phyloP scores from a whole-genome alignment of 2,329 filamentous ascomycete species.

The Colletotrichum noveboracense region DNA sequence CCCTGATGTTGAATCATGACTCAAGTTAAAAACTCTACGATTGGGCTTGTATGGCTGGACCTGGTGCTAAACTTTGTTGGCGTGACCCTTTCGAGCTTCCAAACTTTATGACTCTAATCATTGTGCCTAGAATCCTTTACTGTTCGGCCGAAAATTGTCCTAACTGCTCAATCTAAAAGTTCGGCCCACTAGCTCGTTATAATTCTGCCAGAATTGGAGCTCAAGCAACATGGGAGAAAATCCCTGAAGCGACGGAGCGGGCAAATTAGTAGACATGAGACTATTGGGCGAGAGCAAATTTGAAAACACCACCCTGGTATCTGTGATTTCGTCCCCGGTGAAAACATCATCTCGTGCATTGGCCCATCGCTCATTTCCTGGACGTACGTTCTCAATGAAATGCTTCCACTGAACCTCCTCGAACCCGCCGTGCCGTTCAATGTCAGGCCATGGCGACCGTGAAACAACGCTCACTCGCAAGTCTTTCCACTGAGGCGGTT shows the following conservation, averaged over 20 bases:
- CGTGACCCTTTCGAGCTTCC: not conserved
- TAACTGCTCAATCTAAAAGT: too few species aligned
- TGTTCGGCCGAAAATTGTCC: too few species aligned
- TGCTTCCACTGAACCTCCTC: rapidly evolving
- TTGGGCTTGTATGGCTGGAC: not conserved
- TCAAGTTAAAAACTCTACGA: not conserved
- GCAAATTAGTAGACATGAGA: too few species aligned
- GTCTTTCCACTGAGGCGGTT: not conserved
- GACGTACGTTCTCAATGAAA: not conserved
- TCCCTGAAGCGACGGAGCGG: too few species aligned
- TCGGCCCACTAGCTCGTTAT: too few species aligned
- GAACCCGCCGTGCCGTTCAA: not conserved
- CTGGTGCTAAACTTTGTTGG: not conserved
- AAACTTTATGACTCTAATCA: not conserved
- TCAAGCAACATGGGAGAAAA: too few species aligned
- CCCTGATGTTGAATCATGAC: not conserved
- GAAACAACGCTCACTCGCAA: not conserved
- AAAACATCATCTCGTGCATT: too few species aligned
- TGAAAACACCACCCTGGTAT: not conserved
- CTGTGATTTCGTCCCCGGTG: not conserved
- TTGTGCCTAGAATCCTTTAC: too few species aligned
- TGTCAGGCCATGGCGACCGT: not conserved
- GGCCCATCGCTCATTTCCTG: too few species aligned
- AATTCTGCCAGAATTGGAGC: too few species aligned
- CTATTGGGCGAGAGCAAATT: too few species aligned